Base-by-base conservation (phyloP, 768 basidiomycete species). In the Trametes maxima region DNA sequence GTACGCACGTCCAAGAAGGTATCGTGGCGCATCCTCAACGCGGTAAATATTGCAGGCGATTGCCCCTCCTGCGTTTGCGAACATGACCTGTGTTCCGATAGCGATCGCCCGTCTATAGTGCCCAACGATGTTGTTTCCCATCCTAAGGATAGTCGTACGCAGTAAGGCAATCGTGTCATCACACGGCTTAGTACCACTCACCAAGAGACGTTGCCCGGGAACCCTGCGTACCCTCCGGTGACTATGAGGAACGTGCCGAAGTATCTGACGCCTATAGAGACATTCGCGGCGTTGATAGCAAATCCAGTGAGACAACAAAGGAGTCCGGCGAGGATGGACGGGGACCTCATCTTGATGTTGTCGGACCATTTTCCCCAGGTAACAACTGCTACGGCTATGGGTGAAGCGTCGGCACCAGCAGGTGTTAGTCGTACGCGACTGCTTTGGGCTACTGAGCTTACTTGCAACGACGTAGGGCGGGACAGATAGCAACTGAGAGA, bases 171-270 rank as follows among this genome's bases (percentile, higher is more conserved):
- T 52, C 10, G 2, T 35, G 19, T 7, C 13, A n/a, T n/a, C 12
- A 2, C 21, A 0, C 7, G 12, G 1, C 25, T 1, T 14, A 17
- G 14, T 4, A 5, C 17, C 10, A 49, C 65, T 5, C 33, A 66
- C 88, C 88, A 90, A n/a, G 85, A 78, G 16, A 87, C 75, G 2
- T 86, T 69, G 8, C 84, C 87, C 13, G 89, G 86, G 67, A 86
- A 80, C 0, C 79, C 76, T 1, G 84, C 79, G 63, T 87, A 89
- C 40, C 79, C 78, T 19, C 89, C 89, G 0, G 79, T 76, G 12
- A 89, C 87, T 24, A 82, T 80, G 58, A 90, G 82, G 77, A 86
- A 91, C 0, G 84, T 88, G 1, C 87, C 89, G 63, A 89, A 87
- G 70, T 90, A 90, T 72, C 89, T 89, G 25, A 76, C 83, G 0